Conservation (phyloP, 1,284 basidiomycete genomes). For the Amylostereum chailletii region DNA sequence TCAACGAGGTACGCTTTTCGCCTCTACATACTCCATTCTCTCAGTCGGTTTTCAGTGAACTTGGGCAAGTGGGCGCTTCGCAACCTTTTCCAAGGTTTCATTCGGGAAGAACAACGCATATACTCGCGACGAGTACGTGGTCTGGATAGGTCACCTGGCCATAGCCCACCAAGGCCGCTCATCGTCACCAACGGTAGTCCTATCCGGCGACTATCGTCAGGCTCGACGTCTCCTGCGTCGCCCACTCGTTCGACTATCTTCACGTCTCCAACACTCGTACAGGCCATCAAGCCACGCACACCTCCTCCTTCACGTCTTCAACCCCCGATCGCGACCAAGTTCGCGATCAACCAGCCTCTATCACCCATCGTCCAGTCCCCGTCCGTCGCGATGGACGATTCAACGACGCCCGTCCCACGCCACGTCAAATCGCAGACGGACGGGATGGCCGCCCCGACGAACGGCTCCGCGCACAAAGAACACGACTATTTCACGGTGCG, state of each 20-base stretch:
- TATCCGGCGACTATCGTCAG: conserved; percentile 23
- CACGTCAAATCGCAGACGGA: no score
- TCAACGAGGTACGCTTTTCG: conserved; percentile 51
- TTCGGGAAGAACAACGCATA: conserved; percentile 51
- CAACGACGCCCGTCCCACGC: not conserved
- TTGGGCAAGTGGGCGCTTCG: conserved; percentile 74
- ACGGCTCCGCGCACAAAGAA: conserved; percentile 12
- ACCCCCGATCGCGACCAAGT: conserved; percentile 49
- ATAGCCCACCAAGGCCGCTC: conserved; percentile 17
- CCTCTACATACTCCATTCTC: not conserved
- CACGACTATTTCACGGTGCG: conserved; percentile 46
- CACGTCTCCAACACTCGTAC: conserved; percentile 54
- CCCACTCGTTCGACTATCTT: conserved; percentile 29
- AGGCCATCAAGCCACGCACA: conserved; percentile 49
- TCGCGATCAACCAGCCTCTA: conserved; percentile 34
- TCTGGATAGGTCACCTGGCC: conserved; percentile 12
- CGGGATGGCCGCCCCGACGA: no score
- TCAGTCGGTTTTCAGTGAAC: conserved; percentile 43
- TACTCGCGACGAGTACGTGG: conserved; percentile 27
- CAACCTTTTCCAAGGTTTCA: conserved; percentile 66
- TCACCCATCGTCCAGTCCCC: conserved; percentile 29
- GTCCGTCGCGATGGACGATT: not conserved
- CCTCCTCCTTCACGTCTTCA: conserved; percentile 26
- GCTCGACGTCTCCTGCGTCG: conserved; percentile 8
- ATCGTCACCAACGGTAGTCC: conserved; percentile 21